A percentile compares a stretch with the other conserved stretches of the same genome.
Evolutionary conservation across 75 land plant genomes (phyloP).

Genomic region (Cupressus sempervirens): DNA sequence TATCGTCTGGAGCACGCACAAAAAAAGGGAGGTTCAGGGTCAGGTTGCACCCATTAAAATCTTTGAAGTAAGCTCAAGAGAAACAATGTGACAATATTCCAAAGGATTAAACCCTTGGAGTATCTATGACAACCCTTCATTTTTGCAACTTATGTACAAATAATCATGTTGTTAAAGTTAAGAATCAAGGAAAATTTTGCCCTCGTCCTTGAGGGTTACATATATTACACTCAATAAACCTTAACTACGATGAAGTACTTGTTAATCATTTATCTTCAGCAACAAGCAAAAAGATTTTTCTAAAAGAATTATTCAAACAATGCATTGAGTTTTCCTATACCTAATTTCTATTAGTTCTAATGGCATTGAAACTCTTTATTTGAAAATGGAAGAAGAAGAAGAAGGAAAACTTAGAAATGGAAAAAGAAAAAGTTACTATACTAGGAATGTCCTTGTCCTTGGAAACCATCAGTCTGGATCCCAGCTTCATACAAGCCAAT

Average conservation of each 20-base stretch:
- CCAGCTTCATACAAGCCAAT: conserved; percentile 84
- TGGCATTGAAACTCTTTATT: neutral
- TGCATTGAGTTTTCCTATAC: neutral
- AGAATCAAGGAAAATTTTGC: too few relatives aligned
- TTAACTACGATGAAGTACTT: too few relatives aligned
- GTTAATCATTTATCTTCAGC: too few relatives aligned
- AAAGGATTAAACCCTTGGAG: neutral
- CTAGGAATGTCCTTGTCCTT: conserved; percentile 81
- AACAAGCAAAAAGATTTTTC: too few relatives aligned
- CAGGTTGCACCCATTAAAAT: neutral
- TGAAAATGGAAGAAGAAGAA: neutral
- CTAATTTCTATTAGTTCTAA: neutral
- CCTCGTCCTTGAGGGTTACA: too few relatives aligned
- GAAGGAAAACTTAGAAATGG: neutral
- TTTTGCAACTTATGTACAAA: neutral
- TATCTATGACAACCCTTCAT: neutral
- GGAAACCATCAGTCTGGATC: conserved; percentile 71
- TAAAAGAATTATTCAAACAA: too few relatives aligned
- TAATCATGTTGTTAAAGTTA: neutral
- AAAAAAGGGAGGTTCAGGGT: neutral
- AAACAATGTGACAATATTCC: neutral
- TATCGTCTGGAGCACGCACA: neutral
- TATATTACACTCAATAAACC: too few relatives aligned
- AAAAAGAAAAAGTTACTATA: conserved; percentile 19
- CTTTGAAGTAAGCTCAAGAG: neutral